phyloP scores from a whole-genome alignment of 257 asterid species.

The Lavandula angustifolia region DNA sequence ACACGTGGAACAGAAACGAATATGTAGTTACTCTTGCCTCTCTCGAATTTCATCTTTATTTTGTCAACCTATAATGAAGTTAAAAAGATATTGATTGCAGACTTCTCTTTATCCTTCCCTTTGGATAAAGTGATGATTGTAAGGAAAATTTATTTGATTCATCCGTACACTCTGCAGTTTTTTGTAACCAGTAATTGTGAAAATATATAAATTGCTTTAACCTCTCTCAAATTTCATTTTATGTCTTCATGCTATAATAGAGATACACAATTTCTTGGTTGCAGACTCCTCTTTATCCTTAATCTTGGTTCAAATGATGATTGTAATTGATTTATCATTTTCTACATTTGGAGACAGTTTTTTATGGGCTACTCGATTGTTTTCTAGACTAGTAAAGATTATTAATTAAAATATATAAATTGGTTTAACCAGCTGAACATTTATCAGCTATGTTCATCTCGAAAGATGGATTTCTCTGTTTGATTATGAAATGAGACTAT shows the following conservation, averaged over 20 bases:
- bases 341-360: conserved; percentile 5
- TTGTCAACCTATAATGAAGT: conserved; percentile 23
- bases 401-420: not conserved
- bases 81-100: conserved; percentile 11
- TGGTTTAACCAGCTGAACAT: conserved; percentile 8
- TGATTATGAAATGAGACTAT: not conserved
- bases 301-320: conserved; percentile 18
- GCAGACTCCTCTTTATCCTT: conserved; percentile 26
- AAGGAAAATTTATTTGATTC: no score
- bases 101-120: no score
- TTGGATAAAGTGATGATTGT: no score
- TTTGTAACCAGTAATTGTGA: no score
- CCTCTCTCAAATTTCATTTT: no score
- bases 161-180: no score
- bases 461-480: conserved; percentile 11
- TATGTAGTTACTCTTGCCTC: conserved; percentile 21
- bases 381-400: not conserved
- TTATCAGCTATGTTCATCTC: conserved; percentile 10
- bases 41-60: conserved; percentile 12
- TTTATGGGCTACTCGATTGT: not conserved
- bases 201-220: no score
- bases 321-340: conserved; percentile 5
- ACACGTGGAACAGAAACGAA: conserved; percentile 5
- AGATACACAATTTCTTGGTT: no score
- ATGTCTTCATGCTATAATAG: no score